Evolutionary conservation across 805 yeast species (phyloP), one percentile per base, ranked within the genome.

Genomic region (Komagataella populi): DNA sequence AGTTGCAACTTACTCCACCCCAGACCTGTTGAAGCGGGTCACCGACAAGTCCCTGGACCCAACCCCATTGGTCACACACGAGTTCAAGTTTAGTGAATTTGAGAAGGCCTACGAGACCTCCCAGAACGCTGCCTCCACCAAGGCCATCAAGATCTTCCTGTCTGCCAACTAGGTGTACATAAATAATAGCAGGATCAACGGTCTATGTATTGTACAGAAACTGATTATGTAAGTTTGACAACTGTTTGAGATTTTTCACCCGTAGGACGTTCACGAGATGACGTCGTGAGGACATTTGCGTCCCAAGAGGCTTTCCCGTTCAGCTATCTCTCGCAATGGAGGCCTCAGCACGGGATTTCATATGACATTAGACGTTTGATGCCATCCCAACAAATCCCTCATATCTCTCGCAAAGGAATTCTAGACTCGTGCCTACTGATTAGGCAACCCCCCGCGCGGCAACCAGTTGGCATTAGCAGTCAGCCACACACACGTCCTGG

Each of bases 101-200:
- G 71, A 76, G 56, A 66, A 77, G 55, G 85, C 86, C 23, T 81
- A 81, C 58, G 83, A 80, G 16, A 67, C 73, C n/a, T 82, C 79
- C 51, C 60, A 64, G n/a, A 59, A 71, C 49, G 79, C 83, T 53
- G 70, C 77, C 6, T 72, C 74, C 44, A 73, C 69, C 55, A 80
- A 78, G 46, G 78, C 83, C 54, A 81, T 81, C 59, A 81, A 81
- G 65, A 59, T 65, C 50, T 18, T 56, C 62, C n/a, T 49, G n/a
- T 17, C 20, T n/a, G 51, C 51, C 45, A 24, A 48, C 20, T 17
- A 48, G 8, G 16, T 22, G 24, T 39, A 39, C n/a, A 20, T 46
- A 18, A 6, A 17, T 22, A 46, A 46, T 30, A 30, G 39, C 39
- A 12, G 39, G 10, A 4, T 20, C 20, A 20, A 20, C 20, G 20